These are phyloP conservation scores for Fusarium burgessii DNA, from an alignment of 2,329 filamentous ascomycete genomes.

Conservation along the genomic window DNA sequence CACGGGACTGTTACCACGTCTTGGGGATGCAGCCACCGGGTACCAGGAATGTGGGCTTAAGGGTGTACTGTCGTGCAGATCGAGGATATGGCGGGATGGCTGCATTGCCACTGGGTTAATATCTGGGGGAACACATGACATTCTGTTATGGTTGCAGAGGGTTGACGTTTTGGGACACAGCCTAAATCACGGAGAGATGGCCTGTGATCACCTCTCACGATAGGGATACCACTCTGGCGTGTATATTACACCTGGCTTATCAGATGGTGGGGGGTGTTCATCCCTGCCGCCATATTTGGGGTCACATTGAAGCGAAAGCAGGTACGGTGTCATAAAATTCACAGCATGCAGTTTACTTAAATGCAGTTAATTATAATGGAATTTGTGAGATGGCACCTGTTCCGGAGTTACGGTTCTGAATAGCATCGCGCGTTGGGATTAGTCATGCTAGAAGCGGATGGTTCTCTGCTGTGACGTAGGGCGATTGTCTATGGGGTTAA, in stretches of 20 bases:
- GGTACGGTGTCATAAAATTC: fast-evolving
- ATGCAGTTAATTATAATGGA: fast-evolving
- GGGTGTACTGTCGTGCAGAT: neutral
- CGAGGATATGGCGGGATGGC: neutral
- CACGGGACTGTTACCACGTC: fast-evolving
- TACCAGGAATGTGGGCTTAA: neutral
- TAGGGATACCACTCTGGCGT: constrained; percentile 33
- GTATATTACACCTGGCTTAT: constrained; percentile 23
- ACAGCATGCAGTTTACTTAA: fast-evolving
- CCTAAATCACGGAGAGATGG: constrained; percentile 13
- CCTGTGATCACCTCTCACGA: constrained; percentile 8
- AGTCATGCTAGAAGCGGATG: neutral
- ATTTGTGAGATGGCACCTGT: fast-evolving
- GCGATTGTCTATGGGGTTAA: no score
- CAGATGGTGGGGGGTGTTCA: constrained; percentile 21
- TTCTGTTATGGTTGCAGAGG: neutral
- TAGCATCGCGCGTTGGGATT: neutral
- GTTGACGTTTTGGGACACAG: constrained; percentile 3
- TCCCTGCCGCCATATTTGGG: constrained; percentile 8
- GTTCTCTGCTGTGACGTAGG: neutral
- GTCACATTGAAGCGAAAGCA: neutral
- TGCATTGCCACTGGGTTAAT: neutral
- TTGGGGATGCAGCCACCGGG: no score
- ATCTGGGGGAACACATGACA: neutral
- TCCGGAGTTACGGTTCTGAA: neutral